Evolutionary conservation across 148 eudicot genomes (phyloP).

Genomic region (Cornus suecica): DNA sequence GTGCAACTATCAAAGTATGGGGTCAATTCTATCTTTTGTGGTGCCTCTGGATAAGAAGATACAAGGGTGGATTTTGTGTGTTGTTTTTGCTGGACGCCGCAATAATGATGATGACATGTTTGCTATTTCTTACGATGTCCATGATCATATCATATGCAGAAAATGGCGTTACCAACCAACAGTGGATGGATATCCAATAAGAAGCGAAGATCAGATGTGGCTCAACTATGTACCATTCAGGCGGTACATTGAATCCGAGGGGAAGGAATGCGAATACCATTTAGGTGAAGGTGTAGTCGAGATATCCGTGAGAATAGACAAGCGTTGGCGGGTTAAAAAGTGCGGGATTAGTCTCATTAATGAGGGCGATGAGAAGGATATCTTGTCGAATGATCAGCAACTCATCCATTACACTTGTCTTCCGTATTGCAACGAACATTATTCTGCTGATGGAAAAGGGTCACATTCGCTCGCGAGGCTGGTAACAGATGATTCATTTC

Average conservation of each 20-base stretch:
- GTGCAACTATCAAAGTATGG: conserved; percentile 6
- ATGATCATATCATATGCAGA: too few species aligned
- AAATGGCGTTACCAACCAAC: too few species aligned
- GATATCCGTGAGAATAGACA: neutral
- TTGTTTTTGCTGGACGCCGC: neutral
- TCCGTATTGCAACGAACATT: too few species aligned
- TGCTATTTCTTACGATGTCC: neutral
- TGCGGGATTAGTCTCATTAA: neutral
- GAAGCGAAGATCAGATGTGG: neutral
- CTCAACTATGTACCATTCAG: neutral
- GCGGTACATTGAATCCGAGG: neutral
- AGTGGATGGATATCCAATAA: neutral
- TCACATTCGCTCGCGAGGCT: too few species aligned
- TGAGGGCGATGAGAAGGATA: neutral
- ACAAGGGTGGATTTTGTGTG: neutral
- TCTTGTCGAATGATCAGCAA: too few species aligned
- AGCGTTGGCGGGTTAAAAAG: neutral
- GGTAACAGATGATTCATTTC: too few species aligned
- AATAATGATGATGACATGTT: neutral
- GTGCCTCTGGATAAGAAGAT: neutral
- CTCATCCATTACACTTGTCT: too few species aligned
- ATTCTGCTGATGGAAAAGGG: too few species aligned
- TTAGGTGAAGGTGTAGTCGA: neutral
- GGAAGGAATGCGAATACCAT: too few species aligned
- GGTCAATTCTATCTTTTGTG: neutral